These are phyloP conservation scores for Knoxdaviesia capensis DNA, from an alignment of 2,329 filamentous ascomycete species.

Conservation along the genomic window DNA sequence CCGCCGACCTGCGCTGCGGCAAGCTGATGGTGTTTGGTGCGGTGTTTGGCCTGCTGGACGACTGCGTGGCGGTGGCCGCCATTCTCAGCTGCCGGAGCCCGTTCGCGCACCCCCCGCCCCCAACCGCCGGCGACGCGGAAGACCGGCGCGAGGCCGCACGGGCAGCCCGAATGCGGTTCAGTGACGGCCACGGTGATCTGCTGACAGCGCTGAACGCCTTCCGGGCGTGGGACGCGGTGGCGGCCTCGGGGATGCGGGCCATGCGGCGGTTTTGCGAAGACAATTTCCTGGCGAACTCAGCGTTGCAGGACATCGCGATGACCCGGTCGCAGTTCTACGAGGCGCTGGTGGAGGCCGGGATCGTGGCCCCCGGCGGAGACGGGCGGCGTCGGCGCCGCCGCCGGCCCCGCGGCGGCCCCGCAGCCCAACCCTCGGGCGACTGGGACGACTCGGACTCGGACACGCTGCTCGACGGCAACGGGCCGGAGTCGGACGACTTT, in stretches of 20 bases:
- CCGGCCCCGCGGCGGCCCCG: too few relatives aligned
- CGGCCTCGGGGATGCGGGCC: constrained; percentile 37
- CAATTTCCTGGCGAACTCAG: constrained; percentile 69
- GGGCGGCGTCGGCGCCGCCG: too few relatives aligned
- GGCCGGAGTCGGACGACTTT: constrained; percentile 12
- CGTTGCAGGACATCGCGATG: constrained; percentile 70
- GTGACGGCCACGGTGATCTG: constrained; percentile 63
- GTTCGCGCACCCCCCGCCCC: constrained; percentile 55
- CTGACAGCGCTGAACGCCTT: constrained; percentile 74
- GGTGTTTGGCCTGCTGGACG: constrained; percentile 80
- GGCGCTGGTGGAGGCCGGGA: constrained; percentile 68
- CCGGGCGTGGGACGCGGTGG: constrained; percentile 58
- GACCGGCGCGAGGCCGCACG: constrained; percentile 70
- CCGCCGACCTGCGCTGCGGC: constrained; percentile 76
- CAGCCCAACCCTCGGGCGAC: too few relatives aligned
- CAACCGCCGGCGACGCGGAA: too few relatives aligned
- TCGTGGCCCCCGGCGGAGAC: constrained; percentile 34
- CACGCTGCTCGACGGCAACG: not conserved
- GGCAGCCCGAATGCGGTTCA: constrained; percentile 55
- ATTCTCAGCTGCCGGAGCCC: constrained; percentile 81
- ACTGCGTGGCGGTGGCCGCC: constrained; percentile 72
- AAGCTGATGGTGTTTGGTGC: constrained; percentile 93
- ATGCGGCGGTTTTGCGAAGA: constrained; percentile 62
- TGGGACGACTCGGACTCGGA: too few relatives aligned
- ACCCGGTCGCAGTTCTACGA: constrained; percentile 73